Evolutionary conservation across 768 basidiomycete species (phyloP).

Genomic region (Leccinum fibrillosum): DNA sequence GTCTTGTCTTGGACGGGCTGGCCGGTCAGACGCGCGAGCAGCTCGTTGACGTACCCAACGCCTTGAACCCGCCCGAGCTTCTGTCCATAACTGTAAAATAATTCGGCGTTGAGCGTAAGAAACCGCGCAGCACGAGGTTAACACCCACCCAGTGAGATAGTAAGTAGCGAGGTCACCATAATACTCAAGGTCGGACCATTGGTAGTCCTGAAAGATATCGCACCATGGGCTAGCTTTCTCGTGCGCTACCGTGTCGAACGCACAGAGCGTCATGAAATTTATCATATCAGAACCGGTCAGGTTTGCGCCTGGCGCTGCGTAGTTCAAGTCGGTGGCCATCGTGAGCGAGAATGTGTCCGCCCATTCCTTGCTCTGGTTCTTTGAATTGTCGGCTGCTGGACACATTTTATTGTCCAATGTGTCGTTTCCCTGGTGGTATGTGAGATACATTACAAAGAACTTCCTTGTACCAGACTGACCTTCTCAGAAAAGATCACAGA

Average conservation of each 20-base stretch:
- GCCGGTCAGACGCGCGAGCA: constrained; percentile 23
- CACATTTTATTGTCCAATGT: constrained; percentile 68
- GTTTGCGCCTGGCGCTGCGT: constrained; percentile 57
- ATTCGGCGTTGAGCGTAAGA: not conserved
- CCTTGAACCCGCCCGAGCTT: constrained; percentile 69
- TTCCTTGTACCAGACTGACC: constrained; percentile 32
- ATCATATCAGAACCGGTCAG: constrained; percentile 52
- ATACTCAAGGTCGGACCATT: constrained; percentile 67
- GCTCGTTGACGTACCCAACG: constrained; percentile 82
- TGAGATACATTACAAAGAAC: not conserved
- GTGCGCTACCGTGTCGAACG: constrained; percentile 63
- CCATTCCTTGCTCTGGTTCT: constrained; percentile 47
- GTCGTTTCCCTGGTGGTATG: constrained; percentile 43
- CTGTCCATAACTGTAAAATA: constrained; percentile 56
- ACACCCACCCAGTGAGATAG: constrained; percentile 57
- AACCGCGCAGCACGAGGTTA: not conserved
- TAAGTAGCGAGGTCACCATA: constrained; percentile 68
- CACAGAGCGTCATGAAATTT: constrained; percentile 65
- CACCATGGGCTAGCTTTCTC: constrained; percentile 62
- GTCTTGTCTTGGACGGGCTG: constrained; percentile 63
- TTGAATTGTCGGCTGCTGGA: constrained; percentile 45
- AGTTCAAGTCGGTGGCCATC: constrained; percentile 56
- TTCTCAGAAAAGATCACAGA: constrained; percentile 55
- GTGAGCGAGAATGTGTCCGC: constrained; percentile 46
- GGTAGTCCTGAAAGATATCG: constrained; percentile 51